phyloP scores from a whole-genome alignment of 805 yeast species.

The Yarrowia sp. region DNA sequence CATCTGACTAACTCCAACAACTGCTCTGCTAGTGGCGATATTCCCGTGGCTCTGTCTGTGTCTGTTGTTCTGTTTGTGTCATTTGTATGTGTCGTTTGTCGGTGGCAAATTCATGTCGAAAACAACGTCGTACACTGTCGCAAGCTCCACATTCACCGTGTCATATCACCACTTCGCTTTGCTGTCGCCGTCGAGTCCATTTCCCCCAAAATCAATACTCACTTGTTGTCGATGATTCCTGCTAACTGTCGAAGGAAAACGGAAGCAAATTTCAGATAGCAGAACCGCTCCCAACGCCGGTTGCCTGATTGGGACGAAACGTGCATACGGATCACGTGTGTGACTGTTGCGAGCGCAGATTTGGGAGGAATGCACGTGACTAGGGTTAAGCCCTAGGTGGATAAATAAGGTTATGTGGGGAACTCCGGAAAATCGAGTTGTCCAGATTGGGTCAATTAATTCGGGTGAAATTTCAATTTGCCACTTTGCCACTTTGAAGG shows the following conservation, averaged over 20 bases:
- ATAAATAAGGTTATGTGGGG: neutral
- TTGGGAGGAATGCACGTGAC: neutral
- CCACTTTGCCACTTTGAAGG: too few species aligned
- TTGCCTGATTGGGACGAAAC: conserved; percentile 12
- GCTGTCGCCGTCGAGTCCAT: neutral
- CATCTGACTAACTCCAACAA: too few species aligned
- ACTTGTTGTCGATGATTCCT: conserved; percentile 27
- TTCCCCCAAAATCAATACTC: neutral
- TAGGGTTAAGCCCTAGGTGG: conserved; percentile 16
- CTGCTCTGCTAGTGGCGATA: too few species aligned
- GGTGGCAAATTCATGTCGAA: neutral
- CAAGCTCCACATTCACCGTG: too few species aligned
- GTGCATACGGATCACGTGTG: conserved; percentile 18
- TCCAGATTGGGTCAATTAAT: neutral
- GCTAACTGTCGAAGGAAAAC: conserved; percentile 26
- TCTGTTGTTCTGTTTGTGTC: too few species aligned
- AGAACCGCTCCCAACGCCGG: conserved; percentile 22
- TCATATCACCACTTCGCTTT: too few species aligned
- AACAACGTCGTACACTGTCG: too few species aligned
- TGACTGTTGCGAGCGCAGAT: neutral
- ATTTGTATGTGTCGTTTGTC: neutral
- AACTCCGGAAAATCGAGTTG: neutral
- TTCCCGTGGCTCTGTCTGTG: too few species aligned
- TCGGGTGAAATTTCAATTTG: neutral
- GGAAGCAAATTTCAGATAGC: conserved; percentile 26